Conservation (phyloP, 192 early-diverging fungal genomes). For the Dissophora globulifera region DNA sequence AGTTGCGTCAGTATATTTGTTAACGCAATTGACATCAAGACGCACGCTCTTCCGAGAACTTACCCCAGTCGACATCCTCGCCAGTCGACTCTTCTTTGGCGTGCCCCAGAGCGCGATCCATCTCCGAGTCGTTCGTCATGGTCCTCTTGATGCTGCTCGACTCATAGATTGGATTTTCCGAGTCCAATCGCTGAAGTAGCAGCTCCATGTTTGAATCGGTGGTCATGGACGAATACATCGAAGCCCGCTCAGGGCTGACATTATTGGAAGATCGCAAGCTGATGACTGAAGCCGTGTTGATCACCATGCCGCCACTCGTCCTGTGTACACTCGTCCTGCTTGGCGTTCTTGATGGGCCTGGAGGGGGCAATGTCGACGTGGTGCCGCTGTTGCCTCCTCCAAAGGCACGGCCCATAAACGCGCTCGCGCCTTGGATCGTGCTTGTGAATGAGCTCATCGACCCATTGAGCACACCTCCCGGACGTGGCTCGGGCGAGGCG, state of each 20-base stretch:
- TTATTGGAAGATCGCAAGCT: slow-evolving; percentile 21
- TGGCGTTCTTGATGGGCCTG: slow-evolving; percentile 17
- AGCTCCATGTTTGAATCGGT: slow-evolving; percentile 66
- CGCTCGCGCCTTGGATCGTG: slow-evolving; percentile 37
- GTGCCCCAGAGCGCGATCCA: slow-evolving; percentile 54
- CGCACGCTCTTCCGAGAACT: no score
- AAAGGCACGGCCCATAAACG: slow-evolving; percentile 40
- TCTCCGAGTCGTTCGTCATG: slow-evolving; percentile 53
- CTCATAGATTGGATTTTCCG: slow-evolving; percentile 69
- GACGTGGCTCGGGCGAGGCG: slow-evolving; percentile 8
- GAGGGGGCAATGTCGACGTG: background rate
- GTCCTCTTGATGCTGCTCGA: slow-evolving; percentile 65
- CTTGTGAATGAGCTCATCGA: slow-evolving; percentile 50
- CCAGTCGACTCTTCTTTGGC: slow-evolving; percentile 41
- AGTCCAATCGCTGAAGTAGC: slow-evolving; percentile 72
- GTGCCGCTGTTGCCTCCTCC: slow-evolving; percentile 4
- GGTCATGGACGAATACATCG: slow-evolving; percentile 48
- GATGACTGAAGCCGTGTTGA: slow-evolving; percentile 19
- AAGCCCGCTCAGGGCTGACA: slow-evolving; percentile 39
- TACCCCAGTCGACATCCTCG: slow-evolving; percentile 83
- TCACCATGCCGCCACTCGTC: slow-evolving; percentile 16
- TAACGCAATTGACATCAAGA: no score
- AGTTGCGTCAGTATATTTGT: no score
- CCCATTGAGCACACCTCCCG: slow-evolving; percentile 9
- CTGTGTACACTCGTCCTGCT: slow-evolving; percentile 26